Evolutionary conservation across 805 yeast species (phyloP), one percentile per base, ranked within the genome.

Genomic region (Cyberlindnera subsufficiens): DNA sequence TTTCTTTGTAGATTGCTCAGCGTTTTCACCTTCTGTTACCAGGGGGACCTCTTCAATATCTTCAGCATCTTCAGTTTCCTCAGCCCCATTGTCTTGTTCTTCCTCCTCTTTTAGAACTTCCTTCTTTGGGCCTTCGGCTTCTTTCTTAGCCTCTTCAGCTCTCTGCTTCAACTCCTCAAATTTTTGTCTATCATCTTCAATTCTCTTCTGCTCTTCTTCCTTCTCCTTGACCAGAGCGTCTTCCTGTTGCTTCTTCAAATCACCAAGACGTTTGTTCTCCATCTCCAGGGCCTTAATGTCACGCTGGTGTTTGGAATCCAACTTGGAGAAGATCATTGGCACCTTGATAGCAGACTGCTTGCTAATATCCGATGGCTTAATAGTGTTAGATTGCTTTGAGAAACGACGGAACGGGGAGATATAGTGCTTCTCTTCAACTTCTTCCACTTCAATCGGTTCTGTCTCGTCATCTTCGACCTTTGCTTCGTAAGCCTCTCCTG

Each of bases 351-450:
- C 46, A 17, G 32, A 27, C 4, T 31, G 33, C 5, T 27, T 36
- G 37, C 32, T 20, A 29, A 35, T 39, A 0, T 40, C 25, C 19
- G 36, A 8, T 34, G 18, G 27, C 35, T 38, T 32, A 11, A 15
- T 37, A 3, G 43, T 22, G 15, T 40, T 11, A 34, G 46, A 39
- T 18, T 27, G 11, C 42, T 42, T 42, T 14, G 41, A 35, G 20
- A 17, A 16, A 30, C 30, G 30, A 41, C 51, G 45, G 44, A 50
- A 50, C 13, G 53, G 53, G n/a, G 53, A 50, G 37, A 30, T 34
- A 38, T 46, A 49, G 20, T 45, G 42, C 30, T 38, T 32, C 30
- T 30, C 40, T 32, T 22, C 35, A 16, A 17, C 33, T 14, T 27
- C 32, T n/a, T 16, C 19, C 6, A 20, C 29, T 20, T 34, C 37